Percentiles rank a stretch among this genome's conserved stretches.
phyloP scores from a whole-genome alignment of 2,329 filamentous ascomycete species.

The Trematosphaeria pertusa region DNA sequence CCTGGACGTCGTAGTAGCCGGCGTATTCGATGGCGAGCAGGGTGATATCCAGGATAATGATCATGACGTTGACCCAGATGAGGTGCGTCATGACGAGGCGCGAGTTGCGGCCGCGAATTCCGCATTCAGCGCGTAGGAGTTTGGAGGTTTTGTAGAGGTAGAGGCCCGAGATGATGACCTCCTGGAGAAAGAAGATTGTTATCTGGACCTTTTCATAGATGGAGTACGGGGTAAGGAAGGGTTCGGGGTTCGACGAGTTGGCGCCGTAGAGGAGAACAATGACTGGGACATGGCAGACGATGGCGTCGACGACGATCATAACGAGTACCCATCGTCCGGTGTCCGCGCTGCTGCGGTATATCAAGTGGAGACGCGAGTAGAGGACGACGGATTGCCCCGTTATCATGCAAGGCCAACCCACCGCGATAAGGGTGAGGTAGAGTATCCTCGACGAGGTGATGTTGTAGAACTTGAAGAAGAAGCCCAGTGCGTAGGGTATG shows the following conservation, averaged over 20 bases:
- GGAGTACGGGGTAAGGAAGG: constrained; percentile 11
- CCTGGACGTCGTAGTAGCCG: constrained; percentile 28
- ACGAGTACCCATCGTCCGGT: constrained; percentile 50
- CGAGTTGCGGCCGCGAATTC: constrained; percentile 8
- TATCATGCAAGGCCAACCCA: constrained; percentile 61
- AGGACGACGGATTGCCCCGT: constrained; percentile 66
- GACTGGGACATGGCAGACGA: constrained; percentile 55
- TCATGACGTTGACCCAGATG: constrained; percentile 44
- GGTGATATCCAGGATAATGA: constrained; percentile 48
- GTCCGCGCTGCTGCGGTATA: constrained; percentile 9
- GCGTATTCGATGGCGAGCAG: constrained; percentile 48
- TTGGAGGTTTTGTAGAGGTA: constrained; percentile 61
- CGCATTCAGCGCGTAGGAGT: constrained; percentile 32
- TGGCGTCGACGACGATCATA: constrained; percentile 57
- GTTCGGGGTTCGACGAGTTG: constrained; percentile 34
- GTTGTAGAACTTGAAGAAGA: constrained; percentile 18
- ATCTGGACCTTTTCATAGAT: constrained; percentile 51
- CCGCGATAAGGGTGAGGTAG: constrained; percentile 57
- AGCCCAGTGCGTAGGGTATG: constrained; percentile 17
- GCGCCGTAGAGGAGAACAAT: constrained; percentile 61
- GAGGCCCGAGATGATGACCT: constrained; percentile 45
- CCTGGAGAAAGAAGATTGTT: constrained; percentile 49
- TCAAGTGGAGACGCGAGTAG: constrained; percentile 57
- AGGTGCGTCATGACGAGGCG: constrained; percentile 36
- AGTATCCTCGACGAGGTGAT: constrained; percentile 33